Evolutionary conservation across 2,329 filamentous ascomycete genomes (phyloP), one percentile per base, ranked within the genome.

Genomic region (Aspergillus bombycis): DNA sequence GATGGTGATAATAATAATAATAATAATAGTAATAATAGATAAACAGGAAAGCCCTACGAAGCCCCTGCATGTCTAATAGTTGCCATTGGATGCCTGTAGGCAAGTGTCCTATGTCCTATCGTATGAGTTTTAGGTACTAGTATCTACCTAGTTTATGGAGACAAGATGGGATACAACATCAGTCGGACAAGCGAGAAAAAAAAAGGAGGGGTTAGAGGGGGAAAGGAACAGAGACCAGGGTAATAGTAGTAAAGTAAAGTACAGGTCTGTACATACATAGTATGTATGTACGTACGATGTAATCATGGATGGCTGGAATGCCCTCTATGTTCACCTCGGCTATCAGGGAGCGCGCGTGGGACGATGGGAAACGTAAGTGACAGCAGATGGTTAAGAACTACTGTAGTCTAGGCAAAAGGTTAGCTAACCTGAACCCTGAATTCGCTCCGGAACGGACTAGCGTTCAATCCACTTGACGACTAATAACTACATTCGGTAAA

Each of bases 291-390:
- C 16, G 34, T 36, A 36, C 16, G 34, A 36, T 28, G 26, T 28
- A 28, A 28, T 28, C 26, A 28, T 28, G 26, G 26, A 48, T 28
- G 12, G 10, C 26, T 8, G 21, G 23, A 28, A 41, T 41, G 45
- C 21, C 16, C 46, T 16, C 10, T 8, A 16, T 4, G 14, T 54
- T 60, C 59, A 48, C 52, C 59, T 61, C 59, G 59, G 59, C 52
- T 61, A 61, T 61, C 59, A 41, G 38, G 38, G 19, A 56, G 52
- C 26, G 36, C 21, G 43, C 19, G 59, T 55, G 52, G 52, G 52
- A 55, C 52, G 38, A 55, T 41, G 52, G 30, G 12, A 55, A 55
- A 55, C 34, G 52, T 55, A 55, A 55, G 36, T 55, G 52, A 55
- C 32, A 38, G 52, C 32, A 38, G 52, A 55, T 38, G 38, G 32